These are phyloP conservation scores for Austroboletus olivaceoglutinosus DNA, from an alignment of 1,284 basidiomycete species.

Conservation along the genomic window DNA sequence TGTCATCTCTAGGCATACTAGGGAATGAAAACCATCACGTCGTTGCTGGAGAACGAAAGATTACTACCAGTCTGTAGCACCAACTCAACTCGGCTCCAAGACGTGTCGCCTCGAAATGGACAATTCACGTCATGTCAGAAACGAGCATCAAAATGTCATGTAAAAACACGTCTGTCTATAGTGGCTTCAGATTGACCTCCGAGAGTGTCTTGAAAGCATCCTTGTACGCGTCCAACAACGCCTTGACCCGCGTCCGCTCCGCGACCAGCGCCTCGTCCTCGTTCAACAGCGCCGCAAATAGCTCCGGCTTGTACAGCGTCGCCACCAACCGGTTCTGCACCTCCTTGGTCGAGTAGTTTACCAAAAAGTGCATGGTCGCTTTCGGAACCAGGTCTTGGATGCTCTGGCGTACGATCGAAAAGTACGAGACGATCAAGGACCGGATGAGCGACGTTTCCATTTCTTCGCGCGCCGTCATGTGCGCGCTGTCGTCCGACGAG, in stretches of 20 bases:
- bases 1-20: neutral
- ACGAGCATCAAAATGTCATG: no score
- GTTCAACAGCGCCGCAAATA: constrained; percentile 89
- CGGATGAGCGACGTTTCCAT: constrained; percentile 97
- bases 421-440: constrained; percentile 93
- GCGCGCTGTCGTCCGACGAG: constrained; percentile 49
- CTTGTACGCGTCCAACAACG: constrained; percentile 93
- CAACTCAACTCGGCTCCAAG: neutral
- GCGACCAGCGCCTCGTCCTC: constrained; percentile 95
- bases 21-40: constrained; percentile 9
- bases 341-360: constrained; percentile 94
- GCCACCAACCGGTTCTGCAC: constrained; percentile 96
- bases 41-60: neutral
- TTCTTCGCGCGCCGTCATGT: constrained; percentile 81
- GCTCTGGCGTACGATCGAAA: constrained; percentile 92
- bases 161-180: constrained; percentile 35
- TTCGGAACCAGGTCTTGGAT: constrained; percentile 98
- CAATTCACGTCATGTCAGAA: no score
- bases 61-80: neutral
- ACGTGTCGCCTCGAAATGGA: neutral
- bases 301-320: constrained; percentile 88
- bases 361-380: constrained; percentile 93
- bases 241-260: constrained; percentile 92
- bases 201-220: constrained; percentile 91
- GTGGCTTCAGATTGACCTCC: constrained; percentile 70